Evolutionary conservation across 179 eudicot species (phyloP), one percentile per base, ranked within the genome.

Genomic region (Gypsophila paniculata): DNA sequence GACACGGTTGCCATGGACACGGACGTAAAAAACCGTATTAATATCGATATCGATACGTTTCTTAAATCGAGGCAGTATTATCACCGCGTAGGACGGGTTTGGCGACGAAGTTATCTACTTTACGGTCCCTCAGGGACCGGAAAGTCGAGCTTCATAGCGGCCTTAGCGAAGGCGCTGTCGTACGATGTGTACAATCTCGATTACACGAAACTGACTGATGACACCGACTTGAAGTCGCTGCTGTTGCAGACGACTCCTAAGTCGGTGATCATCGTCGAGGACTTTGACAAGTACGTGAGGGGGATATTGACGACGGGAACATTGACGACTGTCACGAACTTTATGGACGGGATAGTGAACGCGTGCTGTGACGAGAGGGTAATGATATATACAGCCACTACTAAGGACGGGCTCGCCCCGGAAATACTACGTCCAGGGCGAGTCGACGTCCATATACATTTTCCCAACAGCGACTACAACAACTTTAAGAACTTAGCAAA

Each of bases 61-160:
- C 73, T 78, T 10, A 91, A 91, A 62, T 84, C 97, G 18, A 86
- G 80, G 49, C 88, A 82, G 69, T 89, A 89, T 62, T 93, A 93
- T 64, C 82, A 84, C 69, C 91, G 97, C 0, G 60, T 89, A 17
- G 98, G 98, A 10, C 87, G 96, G 15, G 91, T 87, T 1, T 93
- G 98, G 98, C 82, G 89, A 51, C 65, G 97, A 68, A 93, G 96
- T 57, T 93, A 91, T 61, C 75, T 93, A 1, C 62, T 93, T 0
- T 88, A 89, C 78, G 98, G 98, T 0, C 86, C 96, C 0, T 85
- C 96, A 4, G 97, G 97, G 0, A 93, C 98, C 6, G 98, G 98
- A 0, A 93, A 93, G 72, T 89, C 97, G 2, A 91, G 96, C 62
- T 93, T 93, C 73, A 82, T 89, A 10, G 89, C 98, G 12, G 93